Conservation (phyloP, 1,284 basidiomycete species). For the Naganishia sp. region DNA sequence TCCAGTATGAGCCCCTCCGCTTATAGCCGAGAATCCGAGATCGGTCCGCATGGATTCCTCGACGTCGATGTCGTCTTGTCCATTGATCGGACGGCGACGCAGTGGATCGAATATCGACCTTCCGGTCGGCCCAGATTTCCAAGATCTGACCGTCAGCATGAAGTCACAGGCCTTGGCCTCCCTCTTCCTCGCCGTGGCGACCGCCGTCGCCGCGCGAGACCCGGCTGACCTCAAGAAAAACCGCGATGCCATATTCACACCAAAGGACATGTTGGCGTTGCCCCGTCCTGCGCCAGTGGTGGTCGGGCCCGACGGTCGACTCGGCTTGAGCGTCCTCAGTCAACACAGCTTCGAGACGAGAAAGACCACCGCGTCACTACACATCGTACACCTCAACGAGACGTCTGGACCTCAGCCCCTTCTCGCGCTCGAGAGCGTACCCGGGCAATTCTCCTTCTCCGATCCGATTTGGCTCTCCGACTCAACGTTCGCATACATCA, state of each 20-base stretch:
- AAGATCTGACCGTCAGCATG: neutral
- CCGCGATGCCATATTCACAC: slow-evolving; percentile 59
- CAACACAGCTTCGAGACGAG: slow-evolving; percentile 69
- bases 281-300: slow-evolving; percentile 68
- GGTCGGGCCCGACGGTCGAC: slow-evolving; percentile 66
- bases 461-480: slow-evolving; percentile 49
- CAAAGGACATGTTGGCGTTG: slow-evolving; percentile 70
- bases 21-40: no score
- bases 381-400: slow-evolving; percentile 53
- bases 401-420: slow-evolving; percentile 26
- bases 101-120: no score
- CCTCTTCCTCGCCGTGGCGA: neutral
- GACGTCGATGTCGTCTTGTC: no score
- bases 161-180: neutral
- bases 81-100: no score
- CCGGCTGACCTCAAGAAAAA: slow-evolving; percentile 10
- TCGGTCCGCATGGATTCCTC: no score
- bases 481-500: slow-evolving; percentile 49
- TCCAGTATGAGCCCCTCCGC: no score
- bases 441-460: slow-evolving; percentile 36
- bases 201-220: slow-evolving; percentile 1
- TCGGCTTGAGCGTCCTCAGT: slow-evolving; percentile 68
- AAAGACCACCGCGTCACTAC: slow-evolving; percentile 68
- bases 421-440: slow-evolving; percentile 19
- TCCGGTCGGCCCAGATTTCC: no score